A percentile compares a stretch with the other conserved stretches of the same genome.
These are phyloP conservation scores for Carex pumila DNA, from an alignment of 176 grass and related monocot species.

Conservation along the genomic window DNA sequence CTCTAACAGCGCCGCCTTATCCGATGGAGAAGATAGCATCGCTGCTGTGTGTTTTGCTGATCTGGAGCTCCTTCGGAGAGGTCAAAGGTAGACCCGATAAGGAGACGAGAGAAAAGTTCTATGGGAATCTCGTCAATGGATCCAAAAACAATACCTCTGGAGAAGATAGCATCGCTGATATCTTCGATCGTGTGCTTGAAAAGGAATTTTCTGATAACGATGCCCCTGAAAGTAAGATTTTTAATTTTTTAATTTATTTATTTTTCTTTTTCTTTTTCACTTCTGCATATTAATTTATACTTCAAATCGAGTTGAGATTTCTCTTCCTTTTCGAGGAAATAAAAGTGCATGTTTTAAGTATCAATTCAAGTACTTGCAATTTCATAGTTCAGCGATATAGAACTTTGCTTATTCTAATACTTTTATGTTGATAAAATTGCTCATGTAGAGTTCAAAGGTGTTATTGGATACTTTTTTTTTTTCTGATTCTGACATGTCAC, in stretches of 20 bases:
- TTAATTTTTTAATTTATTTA: neutral
- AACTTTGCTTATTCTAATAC: neutral
- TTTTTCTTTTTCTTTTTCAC: neutral
- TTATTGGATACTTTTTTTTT: neutral
- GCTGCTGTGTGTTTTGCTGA: neutral
- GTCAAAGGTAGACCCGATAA: constrained; percentile 58
- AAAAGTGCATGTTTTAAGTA: neutral
- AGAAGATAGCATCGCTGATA: constrained; percentile 88
- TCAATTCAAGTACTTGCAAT: neutral
- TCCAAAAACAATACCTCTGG: constrained; percentile 44
- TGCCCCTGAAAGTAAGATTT: constrained; percentile 52
- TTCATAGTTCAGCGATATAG: neutral
- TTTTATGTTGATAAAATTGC: neutral
- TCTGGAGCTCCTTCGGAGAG: neutral
- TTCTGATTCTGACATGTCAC: neutral
- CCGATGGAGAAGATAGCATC: constrained; percentile 32
- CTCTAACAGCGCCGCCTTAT: neutral
- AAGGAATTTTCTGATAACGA: constrained; percentile 98
- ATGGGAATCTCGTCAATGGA: constrained; percentile 60
- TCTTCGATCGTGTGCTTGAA: constrained; percentile 94
- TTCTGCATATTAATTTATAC: neutral
- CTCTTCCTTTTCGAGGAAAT: neutral
- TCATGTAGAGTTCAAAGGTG: neutral
- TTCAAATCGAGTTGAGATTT: neutral
- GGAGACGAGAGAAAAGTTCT: constrained; percentile 91